Evolutionary conservation across 73 alveolate species (phyloP).

Genomic region (Stentor roeselii): DNA sequence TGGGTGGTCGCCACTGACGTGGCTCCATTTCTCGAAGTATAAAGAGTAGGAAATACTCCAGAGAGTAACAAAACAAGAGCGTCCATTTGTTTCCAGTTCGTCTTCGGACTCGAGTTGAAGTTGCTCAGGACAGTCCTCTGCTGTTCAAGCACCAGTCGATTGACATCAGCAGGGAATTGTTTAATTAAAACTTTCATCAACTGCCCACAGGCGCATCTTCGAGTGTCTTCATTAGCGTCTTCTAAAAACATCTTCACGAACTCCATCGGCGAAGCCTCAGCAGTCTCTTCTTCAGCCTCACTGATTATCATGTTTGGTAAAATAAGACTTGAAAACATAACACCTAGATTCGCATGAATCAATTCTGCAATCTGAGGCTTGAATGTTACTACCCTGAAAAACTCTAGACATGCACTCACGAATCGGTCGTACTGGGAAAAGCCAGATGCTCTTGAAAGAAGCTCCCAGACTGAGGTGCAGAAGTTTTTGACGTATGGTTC

Average conservation of each 20-base stretch:
- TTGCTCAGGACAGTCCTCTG: background rate
- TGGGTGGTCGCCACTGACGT: constrained; percentile 13
- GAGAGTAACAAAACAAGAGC: constrained; percentile 4
- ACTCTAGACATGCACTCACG: constrained; percentile 7
- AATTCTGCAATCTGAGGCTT: constrained; percentile 18
- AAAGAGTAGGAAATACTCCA: constrained; percentile 10
- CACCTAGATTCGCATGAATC: background rate
- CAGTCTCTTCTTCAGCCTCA: constrained; percentile 7
- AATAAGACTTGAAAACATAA: background rate
- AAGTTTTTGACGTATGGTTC: constrained; percentile 12
- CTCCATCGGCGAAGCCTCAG: background rate
- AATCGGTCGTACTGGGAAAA: background rate
- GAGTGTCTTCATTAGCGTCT: constrained; percentile 28
- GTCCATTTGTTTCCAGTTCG: constrained; percentile 27
- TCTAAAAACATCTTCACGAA: constrained; percentile 7
- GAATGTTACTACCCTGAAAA: constrained; percentile 8
- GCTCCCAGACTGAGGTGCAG: constrained; percentile 24
- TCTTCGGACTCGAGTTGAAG: background rate
- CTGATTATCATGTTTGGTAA: constrained; percentile 11
- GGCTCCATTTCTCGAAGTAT: constrained; percentile 23
- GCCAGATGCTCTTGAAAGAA: constrained; percentile 12
- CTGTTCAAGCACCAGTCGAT: background rate
- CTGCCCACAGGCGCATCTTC: constrained; percentile 12
- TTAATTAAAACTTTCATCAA: constrained; percentile 8
- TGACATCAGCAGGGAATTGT: constrained; percentile 20